These are phyloP conservation scores for Euphorbia celastroides DNA, from an alignment of 441 rosid species.

Conservation along the genomic window DNA sequence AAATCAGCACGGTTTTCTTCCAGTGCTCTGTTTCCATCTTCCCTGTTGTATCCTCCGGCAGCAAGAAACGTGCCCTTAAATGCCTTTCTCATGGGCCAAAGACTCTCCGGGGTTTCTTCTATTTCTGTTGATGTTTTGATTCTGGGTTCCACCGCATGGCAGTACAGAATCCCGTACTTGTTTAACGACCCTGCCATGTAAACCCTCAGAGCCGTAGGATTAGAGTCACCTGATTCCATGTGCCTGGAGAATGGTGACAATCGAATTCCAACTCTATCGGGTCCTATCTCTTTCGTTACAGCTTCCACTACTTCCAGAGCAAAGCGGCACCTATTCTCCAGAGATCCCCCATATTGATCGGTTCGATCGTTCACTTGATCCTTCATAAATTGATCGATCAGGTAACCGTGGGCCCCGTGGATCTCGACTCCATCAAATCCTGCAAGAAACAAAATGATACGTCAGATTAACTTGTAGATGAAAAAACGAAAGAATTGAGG, in stretches of 20 bases:
- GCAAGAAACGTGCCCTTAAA: constrained; percentile 31
- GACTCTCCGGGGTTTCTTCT: constrained; percentile 18
- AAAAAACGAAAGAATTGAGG: neutral
- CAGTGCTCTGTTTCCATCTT: constrained; percentile 29
- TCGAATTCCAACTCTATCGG: constrained; percentile 18
- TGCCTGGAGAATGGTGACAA: constrained; percentile 67
- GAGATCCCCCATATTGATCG: constrained; percentile 67
- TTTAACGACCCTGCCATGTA: constrained; percentile 44
- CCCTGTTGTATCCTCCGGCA: constrained; percentile 31
- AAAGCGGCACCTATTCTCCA: constrained; percentile 59
- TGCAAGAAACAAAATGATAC: constrained; percentile 14
- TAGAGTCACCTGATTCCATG: constrained; percentile 59
- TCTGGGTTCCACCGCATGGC: constrained; percentile 44
- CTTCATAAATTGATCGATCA: constrained; percentile 32
- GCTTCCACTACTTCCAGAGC: constrained; percentile 45
- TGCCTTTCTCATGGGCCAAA: constrained; percentile 32
- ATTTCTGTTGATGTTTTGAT: constrained; percentile 18
- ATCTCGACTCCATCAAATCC: constrained; percentile 44
- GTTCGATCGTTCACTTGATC: constrained; percentile 32
- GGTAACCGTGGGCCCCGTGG: constrained; percentile 48
- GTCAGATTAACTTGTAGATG: constrained; percentile 11
- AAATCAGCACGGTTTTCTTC: constrained; percentile 27
- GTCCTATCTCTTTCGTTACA: constrained; percentile 42
- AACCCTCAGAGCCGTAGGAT: constrained; percentile 54
- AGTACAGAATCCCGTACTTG: constrained; percentile 32